Evolutionary conservation across 805 yeast species (phyloP).

Genomic region (Spencermartinsiella europaea): DNA sequence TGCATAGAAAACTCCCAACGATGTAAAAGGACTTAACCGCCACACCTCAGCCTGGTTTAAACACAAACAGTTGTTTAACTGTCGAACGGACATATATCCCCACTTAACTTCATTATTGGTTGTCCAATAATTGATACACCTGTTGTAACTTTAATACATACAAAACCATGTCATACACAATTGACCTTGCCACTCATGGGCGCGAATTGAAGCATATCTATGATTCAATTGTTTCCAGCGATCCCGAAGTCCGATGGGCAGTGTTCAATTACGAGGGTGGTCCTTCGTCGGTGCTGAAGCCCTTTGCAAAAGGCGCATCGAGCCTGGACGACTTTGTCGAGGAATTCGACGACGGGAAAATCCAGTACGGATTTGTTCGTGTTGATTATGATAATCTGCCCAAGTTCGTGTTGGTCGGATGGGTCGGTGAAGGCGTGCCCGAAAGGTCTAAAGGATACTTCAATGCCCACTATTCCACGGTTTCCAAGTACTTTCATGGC

Average conservation of each 20-base stretch:
- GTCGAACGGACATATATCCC: too few species aligned
- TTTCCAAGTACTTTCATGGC: conserved; percentile 45
- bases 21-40: too few species aligned
- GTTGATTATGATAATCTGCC: conserved; percentile 86
- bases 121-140: too few species aligned
- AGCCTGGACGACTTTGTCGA: conserved; percentile 71
- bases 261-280: conserved; percentile 69
- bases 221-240: conserved; percentile 74
- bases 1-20: too few species aligned
- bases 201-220: conserved; percentile 70
- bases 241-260: conserved; percentile 64
- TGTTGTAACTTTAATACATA: too few species aligned
- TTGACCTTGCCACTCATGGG: conserved; percentile 61
- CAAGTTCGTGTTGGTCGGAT: conserved; percentile 80
- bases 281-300: conserved; percentile 40
- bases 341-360: conserved; percentile 78
- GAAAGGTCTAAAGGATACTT: conserved; percentile 39
- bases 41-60: too few species aligned
- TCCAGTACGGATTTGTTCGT: conserved; percentile 86
- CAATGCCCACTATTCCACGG: conserved; percentile 37
- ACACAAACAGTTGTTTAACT: too few species aligned
- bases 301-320: conserved; percentile 33
- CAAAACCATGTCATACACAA: conserved; percentile 34
- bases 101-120: too few species aligned
- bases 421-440: conserved; percentile 94